Base-by-base conservation (phyloP, 176 grass and related monocot species). In the Carex littledalei region DNA sequence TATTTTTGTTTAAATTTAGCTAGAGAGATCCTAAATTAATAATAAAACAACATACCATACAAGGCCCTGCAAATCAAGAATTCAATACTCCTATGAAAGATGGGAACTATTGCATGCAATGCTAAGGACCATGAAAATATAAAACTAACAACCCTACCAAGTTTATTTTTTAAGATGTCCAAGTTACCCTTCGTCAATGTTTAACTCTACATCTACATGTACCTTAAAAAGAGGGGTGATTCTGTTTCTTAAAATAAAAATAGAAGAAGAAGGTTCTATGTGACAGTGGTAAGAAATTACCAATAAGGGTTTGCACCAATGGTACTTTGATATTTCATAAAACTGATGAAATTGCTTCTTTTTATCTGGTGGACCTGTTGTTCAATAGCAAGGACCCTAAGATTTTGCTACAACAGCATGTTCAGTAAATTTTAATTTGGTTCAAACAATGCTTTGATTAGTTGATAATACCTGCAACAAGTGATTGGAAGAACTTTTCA, bases 401-500 rank as follows among this genome's bases (percentile, higher is more conserved):
- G 7, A 17, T 72, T 53, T 76, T 24, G 18, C 49, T 29, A 77
- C 10, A 24, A 24, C 29, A 75, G 21, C 45, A 50, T 15, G n/a
- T 29, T 77, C 29, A 54, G n/a, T 12, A 77, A 54, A 15, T 11
- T 76, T 15, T 13, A 3, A 55, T 77, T 78, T 79, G 6, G 20
- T 86, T 35, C n/a, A 1, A 50, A 47, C 39, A 8, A 73, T 26
- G n/a, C 14, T 5, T 39, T 74, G 21, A 39, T 39, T 39, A 39
- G 37, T 6, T 52, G 12, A 76, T 63, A 8, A 88, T 88, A 98
- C 95, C 93, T 87, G 95, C 91, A 87, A 95, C 91, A 78, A 98
- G 87, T 37, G 93, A 95, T 50, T 98, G 95, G 79, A 98, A 98
- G 82, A 95, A 98, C 81, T 98, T 98, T 84, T 98, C 93, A 71